These are phyloP conservation scores for Stromatinia cepivora DNA, from an alignment of 2,329 filamentous ascomycete genomes.

Conservation along the genomic window DNA sequence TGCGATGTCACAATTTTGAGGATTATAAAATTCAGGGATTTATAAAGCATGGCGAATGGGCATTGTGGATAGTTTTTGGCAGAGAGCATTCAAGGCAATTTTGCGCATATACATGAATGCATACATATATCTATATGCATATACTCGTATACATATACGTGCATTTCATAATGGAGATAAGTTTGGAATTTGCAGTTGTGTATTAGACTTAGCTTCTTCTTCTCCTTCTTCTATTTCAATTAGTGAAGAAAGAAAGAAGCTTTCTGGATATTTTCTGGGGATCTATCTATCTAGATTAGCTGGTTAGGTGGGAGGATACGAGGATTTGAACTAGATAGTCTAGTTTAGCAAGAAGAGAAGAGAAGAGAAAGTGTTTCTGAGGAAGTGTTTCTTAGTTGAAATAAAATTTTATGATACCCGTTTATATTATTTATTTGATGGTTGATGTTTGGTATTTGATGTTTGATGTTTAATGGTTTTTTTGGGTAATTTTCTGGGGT, in stretches of 20 bases:
- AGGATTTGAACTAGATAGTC: slow-evolving; percentile 2
- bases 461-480: no score
- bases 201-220: not conserved
- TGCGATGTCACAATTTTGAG: not conserved
- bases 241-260: not conserved
- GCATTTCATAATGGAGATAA: slow-evolving; percentile 5
- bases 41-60: not conserved
- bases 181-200: not conserved
- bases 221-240: not conserved
- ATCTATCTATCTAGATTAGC: not conserved
- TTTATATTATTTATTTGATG: no score
- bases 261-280: not conserved
- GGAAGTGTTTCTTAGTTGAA: slow-evolving; percentile 14
- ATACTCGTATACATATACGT: not conserved
- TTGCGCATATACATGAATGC: not conserved
- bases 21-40: not conserved
- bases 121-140: not conserved
- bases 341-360: not conserved
- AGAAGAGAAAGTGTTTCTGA: no score
- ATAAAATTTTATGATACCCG: slow-evolving; percentile 1
- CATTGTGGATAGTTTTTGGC: slow-evolving; percentile 2
- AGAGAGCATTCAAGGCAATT: not conserved
- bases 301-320: not conserved
- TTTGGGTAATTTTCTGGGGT: no score
- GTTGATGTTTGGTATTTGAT: no score